These are phyloP conservation scores for Anethum foeniculum DNA, from an alignment of 140 eudicot genomes.

Conservation along the genomic window DNA sequence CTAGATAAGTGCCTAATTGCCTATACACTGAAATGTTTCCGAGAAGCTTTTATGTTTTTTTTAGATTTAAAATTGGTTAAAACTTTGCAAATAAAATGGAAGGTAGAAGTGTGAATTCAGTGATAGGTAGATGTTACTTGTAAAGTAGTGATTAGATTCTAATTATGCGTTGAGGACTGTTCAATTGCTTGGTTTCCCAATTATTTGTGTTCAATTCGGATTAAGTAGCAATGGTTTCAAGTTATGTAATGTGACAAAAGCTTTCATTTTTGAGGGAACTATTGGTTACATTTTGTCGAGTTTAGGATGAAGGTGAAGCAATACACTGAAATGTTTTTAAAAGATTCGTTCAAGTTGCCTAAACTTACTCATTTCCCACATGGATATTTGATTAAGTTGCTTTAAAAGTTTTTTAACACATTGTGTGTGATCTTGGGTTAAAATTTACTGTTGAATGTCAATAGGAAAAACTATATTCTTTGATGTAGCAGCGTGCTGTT, in stretches of 20 bases:
- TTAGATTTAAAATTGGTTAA: no score
- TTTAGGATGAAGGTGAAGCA: neutral
- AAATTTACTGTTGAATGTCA: neutral
- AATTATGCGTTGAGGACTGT: conserved; percentile 4
- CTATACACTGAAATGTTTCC: neutral
- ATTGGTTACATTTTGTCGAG: neutral
- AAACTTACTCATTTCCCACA: neutral
- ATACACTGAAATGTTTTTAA: neutral
- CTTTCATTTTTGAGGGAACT: neutral
- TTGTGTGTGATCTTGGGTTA: neutral
- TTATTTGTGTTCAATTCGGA: neutral
- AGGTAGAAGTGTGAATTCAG: neutral
- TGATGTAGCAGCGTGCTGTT: neutral
- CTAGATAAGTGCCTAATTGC: neutral
- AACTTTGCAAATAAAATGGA: neutral
- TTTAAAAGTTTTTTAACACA: neutral
- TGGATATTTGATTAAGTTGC: neutral
- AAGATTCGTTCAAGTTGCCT: neutral
- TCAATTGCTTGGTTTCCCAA: neutral
- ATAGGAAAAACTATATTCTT: neutral
- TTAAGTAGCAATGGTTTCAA: no score
- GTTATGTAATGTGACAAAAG: neutral
- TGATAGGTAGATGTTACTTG: neutral
- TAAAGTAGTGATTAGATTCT: neutral
- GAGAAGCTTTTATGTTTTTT: no score